phyloP scores from a whole-genome alignment of 139 green algal species.

The Marvania coccoides region DNA sequence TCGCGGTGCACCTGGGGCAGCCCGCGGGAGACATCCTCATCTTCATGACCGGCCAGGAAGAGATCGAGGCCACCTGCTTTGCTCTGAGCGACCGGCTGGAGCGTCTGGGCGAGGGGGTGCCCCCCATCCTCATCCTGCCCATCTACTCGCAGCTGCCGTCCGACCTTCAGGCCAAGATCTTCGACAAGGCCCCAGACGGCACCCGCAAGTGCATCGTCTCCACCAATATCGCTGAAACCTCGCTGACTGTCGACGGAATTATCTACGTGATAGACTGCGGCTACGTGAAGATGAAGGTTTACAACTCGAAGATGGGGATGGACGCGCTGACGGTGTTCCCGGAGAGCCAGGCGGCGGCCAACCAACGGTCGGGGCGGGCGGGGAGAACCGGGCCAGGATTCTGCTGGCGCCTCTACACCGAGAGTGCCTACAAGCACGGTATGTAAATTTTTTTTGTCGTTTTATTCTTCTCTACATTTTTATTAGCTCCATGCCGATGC shows the following conservation, averaged over 20 bases:
- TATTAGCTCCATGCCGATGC: too few relatives aligned
- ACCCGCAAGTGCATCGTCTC: conserved; percentile 82
- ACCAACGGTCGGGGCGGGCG: conserved; percentile 80
- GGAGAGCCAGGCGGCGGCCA: conserved; percentile 71
- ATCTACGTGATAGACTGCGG: conserved; percentile 92
- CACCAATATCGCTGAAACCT: conserved; percentile 99
- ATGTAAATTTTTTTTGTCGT: neutral
- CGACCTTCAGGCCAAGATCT: conserved; percentile 94
- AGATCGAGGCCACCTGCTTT: conserved; percentile 95
- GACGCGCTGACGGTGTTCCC: conserved; percentile 90
- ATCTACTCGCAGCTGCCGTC: conserved; percentile 93
- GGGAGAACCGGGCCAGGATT: conserved; percentile 86
- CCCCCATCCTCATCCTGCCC: conserved; percentile 82
- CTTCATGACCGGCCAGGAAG: conserved; percentile 97
- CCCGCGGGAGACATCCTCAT: conserved; percentile 89
- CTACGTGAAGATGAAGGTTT: conserved; percentile 94
- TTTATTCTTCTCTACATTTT: too few relatives aligned
- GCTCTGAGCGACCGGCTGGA: conserved; percentile 63
- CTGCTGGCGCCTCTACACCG: conserved; percentile 92
- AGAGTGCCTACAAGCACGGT: conserved; percentile 69
- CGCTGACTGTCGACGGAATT: conserved; percentile 92
- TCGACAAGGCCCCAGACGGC: conserved; percentile 84
- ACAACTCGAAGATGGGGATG: conserved; percentile 98
- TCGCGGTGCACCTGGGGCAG: conserved; percentile 91
- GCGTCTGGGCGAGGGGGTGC: conserved; percentile 55